These are phyloP conservation scores for Leccinum truebloodii DNA, from an alignment of 768 basidiomycete species.

Conservation along the genomic window DNA sequence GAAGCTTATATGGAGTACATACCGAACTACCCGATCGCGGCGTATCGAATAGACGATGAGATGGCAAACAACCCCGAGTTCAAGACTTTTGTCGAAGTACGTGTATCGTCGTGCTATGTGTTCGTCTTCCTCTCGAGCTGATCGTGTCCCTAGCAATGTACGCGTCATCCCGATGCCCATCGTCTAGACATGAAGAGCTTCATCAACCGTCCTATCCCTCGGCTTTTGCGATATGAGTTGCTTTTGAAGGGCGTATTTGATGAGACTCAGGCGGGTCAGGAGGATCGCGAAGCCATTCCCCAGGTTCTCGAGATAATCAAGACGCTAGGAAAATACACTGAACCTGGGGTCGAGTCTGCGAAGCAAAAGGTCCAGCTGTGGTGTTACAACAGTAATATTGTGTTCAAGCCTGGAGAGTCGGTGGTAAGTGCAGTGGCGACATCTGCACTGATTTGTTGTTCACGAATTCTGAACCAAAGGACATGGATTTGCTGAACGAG, in stretches of 20 bases:
- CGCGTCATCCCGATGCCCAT: slow-evolving; percentile 73
- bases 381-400: slow-evolving; percentile 77
- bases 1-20: slow-evolving; percentile 93
- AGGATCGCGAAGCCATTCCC: slow-evolving; percentile 81
- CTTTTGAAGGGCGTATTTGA: slow-evolving; percentile 80
- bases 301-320: slow-evolving; percentile 88
- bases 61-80: slow-evolving; percentile 80
- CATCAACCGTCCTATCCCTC: slow-evolving; percentile 88
- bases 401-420: slow-evolving; percentile 76
- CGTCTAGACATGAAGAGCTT: slow-evolving; percentile 92
- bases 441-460: not conserved
- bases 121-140: not conserved
- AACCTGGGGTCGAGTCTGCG: slow-evolving; percentile 82
- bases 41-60: slow-evolving; percentile 86
- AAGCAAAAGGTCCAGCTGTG: slow-evolving; percentile 90
- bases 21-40: slow-evolving; percentile 90
- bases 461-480: slow-evolving; percentile 38
- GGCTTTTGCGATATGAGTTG: slow-evolving; percentile 85
- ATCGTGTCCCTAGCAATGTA: slow-evolving; percentile 39
- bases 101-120: slow-evolving; percentile 14
- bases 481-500: slow-evolving; percentile 87
- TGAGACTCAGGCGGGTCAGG: slow-evolving; percentile 69
- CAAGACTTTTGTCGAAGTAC: slow-evolving; percentile 78
- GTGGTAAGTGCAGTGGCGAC: slow-evolving; percentile 42
- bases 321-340: slow-evolving; percentile 80